Percentiles rank a stretch among this genome's conserved stretches.
Conservation (phyloP, 306 rosid species). For the Rubus parviflorus region DNA sequence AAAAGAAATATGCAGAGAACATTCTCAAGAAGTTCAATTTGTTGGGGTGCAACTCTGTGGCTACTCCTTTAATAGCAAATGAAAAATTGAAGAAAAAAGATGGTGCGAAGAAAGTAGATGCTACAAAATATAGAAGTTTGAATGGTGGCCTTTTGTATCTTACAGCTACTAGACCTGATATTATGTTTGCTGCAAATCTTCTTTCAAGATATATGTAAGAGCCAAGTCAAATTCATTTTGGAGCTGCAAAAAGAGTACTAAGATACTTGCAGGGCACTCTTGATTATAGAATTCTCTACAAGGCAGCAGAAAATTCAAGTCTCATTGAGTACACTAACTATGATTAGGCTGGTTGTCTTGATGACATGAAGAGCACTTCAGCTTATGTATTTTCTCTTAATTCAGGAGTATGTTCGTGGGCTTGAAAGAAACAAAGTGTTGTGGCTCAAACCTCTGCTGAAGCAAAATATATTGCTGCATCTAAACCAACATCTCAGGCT, state of each 20-base stretch:
- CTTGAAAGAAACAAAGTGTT: neutral
- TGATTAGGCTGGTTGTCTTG: neutral
- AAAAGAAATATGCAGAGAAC: neutral
- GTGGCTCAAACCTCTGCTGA: neutral
- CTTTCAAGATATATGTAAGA: slow-evolving; percentile 18
- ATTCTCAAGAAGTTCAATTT: neutral
- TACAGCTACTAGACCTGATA: neutral
- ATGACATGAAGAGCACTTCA: slow-evolving; percentile 5
- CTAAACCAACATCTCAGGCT: neutral
- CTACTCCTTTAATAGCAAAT: neutral
- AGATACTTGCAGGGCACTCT: slow-evolving; percentile 6
- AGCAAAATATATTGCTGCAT: neutral
- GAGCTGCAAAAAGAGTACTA: neutral
- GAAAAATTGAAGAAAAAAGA: neutral
- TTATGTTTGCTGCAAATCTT: slow-evolving; percentile 12
- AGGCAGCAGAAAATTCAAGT: neutral
- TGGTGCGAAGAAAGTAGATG: neutral
- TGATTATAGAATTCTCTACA: neutral
- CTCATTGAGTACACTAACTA: neutral
- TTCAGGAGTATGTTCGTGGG: neutral
- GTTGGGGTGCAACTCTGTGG: neutral
- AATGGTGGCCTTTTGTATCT: neutral
- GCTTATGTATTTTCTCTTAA: neutral
- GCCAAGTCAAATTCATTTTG: slow-evolving; percentile 7
- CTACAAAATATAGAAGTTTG: neutral